Evolutionary conservation across 495 filamentous ascomycete genomes (phyloP), one percentile per base, ranked within the genome.

Genomic region (Xylaria nigripes): DNA sequence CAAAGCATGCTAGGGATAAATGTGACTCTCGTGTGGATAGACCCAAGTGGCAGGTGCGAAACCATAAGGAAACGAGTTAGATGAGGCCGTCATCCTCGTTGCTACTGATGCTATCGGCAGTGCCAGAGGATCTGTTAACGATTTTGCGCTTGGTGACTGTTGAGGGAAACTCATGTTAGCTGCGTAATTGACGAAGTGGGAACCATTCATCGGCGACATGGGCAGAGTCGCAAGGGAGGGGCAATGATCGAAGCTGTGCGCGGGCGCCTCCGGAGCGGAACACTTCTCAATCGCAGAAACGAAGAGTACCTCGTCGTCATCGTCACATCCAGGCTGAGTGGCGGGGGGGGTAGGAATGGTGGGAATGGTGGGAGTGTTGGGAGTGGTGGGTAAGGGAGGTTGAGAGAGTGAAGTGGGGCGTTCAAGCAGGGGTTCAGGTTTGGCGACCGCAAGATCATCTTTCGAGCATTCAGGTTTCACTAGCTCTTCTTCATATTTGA

Each of bases 381-480:
- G 4, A 29, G 25, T 29, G 25, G 5, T 36, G 32, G 32, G 32
- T 12, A 36, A 36, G 10, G 10, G 5, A 30, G 27, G 27, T 10
- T 30, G 27, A 30, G 27, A 30, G 5, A 5, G 27, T 5, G 27
- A 30, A n/a, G 5, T 30, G 27, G 10, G 27, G 10, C 27, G n/a
- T n/a, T 32, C 48, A 5, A 57, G 18, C 23, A 59, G 57, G 21
- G 51, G 30, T 24, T 29, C 43, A n/a, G 45, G 36, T 36, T 40
- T 12, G 18, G 54, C 45, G 27, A 27, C 45, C 24, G 30, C 23
- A 5, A 12, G 10, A 36, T 48, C 47, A 19, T 45, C 46, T 48
- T 63, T 65, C 55, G 54, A 51, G 34, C 50, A 51, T 55, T 63
- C 60, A 41, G 54, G 45, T 64, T 74, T 69, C 54, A 61, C 55